Conservation (phyloP, 305 asterid species). For the Euphrasia arctica region DNA sequence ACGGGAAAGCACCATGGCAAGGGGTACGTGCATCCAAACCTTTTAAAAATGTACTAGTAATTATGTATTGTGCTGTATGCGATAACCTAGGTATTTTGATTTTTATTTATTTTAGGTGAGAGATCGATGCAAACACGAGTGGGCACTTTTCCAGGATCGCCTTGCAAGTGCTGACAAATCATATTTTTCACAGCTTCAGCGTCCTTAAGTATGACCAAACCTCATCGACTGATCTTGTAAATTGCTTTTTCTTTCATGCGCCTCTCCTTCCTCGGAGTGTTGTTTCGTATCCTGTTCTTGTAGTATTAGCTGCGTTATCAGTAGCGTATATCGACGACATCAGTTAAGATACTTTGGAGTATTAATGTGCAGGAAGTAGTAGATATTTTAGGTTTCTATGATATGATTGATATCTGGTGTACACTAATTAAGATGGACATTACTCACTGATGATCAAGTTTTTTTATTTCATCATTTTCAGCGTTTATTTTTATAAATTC, state of each 20-base stretch:
- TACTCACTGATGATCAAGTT: constrained; percentile 5
- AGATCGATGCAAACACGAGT: constrained; percentile 68
- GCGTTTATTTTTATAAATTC: no score
- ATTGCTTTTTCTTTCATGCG: constrained; percentile 24
- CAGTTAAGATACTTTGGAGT: no score
- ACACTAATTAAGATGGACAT: constrained; percentile 18
- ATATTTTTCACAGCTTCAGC: constrained; percentile 46
- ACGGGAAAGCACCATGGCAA: constrained; percentile 94
- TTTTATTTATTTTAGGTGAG: constrained; percentile 40
- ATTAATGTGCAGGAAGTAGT: constrained; percentile 39
- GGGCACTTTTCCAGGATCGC: constrained; percentile 83
- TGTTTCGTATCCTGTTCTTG: constrained; percentile 24
- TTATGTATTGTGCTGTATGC: no score
- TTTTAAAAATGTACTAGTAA: no score
- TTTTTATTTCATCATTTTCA: no score
- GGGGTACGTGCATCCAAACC: constrained; percentile 71
- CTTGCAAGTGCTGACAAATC: constrained; percentile 66
- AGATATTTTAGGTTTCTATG: constrained; percentile 26
- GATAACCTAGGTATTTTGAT: constrained; percentile 12
- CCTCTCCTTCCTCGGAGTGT: constrained; percentile 22
- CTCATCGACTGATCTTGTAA: constrained; percentile 35
- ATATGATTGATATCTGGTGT: constrained; percentile 4
- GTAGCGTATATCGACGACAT: neutral
- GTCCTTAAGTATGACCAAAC: constrained; percentile 27
- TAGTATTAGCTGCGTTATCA: constrained; percentile 31